A percentile compares a stretch with the other conserved stretches of the same genome.
Conservation (phyloP, 73 alveolate species). For the Breviolum minutum region DNA sequence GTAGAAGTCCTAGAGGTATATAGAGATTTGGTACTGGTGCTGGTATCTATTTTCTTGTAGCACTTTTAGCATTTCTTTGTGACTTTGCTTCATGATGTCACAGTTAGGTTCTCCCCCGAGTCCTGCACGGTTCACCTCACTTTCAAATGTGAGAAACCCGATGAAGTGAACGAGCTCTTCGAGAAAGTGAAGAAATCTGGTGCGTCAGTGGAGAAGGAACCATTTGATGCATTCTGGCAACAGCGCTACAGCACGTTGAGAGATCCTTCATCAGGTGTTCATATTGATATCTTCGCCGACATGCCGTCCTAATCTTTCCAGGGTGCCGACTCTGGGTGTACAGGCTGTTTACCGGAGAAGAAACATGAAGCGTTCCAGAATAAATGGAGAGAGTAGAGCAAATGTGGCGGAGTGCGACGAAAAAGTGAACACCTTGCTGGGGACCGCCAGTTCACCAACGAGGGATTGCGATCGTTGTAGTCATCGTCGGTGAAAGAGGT, state of each 20-base stretch:
- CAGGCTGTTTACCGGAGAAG: neutral
- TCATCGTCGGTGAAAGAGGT: neutral
- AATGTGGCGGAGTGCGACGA: too few species aligned
- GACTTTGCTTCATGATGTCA: neutral
- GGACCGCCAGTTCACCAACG: too few species aligned
- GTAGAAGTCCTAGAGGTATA: neutral
- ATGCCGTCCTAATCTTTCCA: neutral
- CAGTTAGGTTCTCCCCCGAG: constrained; percentile 43
- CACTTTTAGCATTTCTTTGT: too few species aligned
- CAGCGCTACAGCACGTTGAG: constrained; percentile 10
- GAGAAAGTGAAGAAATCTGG: neutral
- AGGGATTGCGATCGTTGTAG: too few species aligned
- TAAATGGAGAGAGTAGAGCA: too few species aligned
- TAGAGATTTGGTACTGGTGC: neutral
- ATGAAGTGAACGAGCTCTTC: constrained; percentile 15
- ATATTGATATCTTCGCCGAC: constrained; percentile 7
- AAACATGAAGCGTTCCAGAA: too few species aligned
- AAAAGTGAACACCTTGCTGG: too few species aligned
- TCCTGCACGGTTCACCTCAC: constrained; percentile 21
- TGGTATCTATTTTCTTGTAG: neutral
- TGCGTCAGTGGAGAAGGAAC: constrained; percentile 20
- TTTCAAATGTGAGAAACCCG: constrained; percentile 10
- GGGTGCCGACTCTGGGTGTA: neutral
- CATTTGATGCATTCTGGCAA: constrained; percentile 18
- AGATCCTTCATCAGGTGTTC: neutral